A percentile compares a stretch with the other conserved stretches of the same genome.
Evolutionary conservation across 2,329 filamentous ascomycete species (phyloP).

Genomic region (Trichoderma breve): DNA sequence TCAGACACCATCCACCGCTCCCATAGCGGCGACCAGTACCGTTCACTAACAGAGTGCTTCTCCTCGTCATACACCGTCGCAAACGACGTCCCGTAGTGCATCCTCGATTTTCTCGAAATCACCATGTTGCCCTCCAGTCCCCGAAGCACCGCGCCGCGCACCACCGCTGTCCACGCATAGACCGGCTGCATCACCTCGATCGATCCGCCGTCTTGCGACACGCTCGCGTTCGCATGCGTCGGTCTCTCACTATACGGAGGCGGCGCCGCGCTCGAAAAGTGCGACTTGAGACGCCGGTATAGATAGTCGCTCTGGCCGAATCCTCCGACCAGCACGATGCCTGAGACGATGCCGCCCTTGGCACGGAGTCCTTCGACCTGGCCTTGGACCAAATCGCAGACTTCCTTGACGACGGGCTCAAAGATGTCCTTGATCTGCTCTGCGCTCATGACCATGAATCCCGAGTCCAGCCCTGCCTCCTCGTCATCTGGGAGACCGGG

Average conservation of each 20-base stretch:
- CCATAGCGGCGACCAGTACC: slow-evolving; percentile 79
- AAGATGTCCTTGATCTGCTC: slow-evolving; percentile 71
- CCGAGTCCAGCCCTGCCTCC: slow-evolving; percentile 69
- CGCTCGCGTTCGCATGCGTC: slow-evolving; percentile 57
- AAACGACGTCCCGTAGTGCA: slow-evolving; percentile 78
- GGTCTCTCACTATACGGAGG: slow-evolving; percentile 67
- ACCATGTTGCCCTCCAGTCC: slow-evolving; percentile 79
- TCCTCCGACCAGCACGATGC: slow-evolving; percentile 79
- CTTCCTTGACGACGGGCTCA: slow-evolving; percentile 70
- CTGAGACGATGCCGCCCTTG: slow-evolving; percentile 62
- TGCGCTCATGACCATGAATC: slow-evolving; percentile 70
- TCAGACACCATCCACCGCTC: slow-evolving; percentile 81
- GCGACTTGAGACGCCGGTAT: slow-evolving; percentile 66
- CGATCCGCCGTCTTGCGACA: slow-evolving; percentile 50
- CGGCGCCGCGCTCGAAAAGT: slow-evolving; percentile 60
- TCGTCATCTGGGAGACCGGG: slow-evolving; percentile 75
- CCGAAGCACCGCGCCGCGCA: slow-evolving; percentile 71
- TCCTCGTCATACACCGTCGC: slow-evolving; percentile 76
- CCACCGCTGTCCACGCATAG: slow-evolving; percentile 79
- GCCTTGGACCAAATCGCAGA: slow-evolving; percentile 65
- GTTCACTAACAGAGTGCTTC: slow-evolving; percentile 68
- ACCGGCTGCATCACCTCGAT: slow-evolving; percentile 81
- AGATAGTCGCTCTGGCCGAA: slow-evolving; percentile 79
- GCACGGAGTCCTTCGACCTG: slow-evolving; percentile 62
- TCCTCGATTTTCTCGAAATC: slow-evolving; percentile 68